Evolutionary conservation across 345 rosid species (phyloP).

Genomic region (Pelargonium nanum): DNA sequence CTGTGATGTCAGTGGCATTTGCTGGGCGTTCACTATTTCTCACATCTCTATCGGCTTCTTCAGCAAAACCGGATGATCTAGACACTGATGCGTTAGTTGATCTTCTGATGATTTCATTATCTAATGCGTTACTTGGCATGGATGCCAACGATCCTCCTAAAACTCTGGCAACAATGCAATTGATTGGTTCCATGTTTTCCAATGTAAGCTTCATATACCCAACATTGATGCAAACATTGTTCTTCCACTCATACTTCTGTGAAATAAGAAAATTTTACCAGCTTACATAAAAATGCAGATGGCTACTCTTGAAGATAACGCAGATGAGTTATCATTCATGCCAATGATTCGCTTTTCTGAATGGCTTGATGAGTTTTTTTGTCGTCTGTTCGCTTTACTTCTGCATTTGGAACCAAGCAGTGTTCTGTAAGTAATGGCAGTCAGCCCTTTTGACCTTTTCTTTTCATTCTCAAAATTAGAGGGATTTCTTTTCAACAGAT

Average conservation of each 20-base stretch:
- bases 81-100: constrained; percentile 37
- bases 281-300: constrained; percentile 31
- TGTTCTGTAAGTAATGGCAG: constrained; percentile 57
- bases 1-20: constrained; percentile 93
- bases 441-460: neutral
- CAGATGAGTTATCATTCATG: constrained; percentile 53
- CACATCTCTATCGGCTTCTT: constrained; percentile 44
- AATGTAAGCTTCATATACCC: constrained; percentile 48
- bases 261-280: neutral
- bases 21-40: constrained; percentile 85
- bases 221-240: neutral
- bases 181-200: constrained; percentile 95
- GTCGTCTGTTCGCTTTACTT: constrained; percentile 79
- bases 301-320: constrained; percentile 66
- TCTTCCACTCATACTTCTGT: constrained; percentile 1
- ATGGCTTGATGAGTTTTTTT: constrained; percentile 94
- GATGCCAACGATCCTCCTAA: constrained; percentile 99
- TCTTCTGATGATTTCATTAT: constrained; percentile 71
- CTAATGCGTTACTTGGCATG: constrained; percentile 95
- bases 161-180: constrained; percentile 91
- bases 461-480: neutral
- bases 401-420: constrained; percentile 89
- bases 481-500: neutral
- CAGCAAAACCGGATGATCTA: constrained; percentile 41
- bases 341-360: constrained; percentile 75